phyloP scores from a whole-genome alignment of 2,329 filamentous ascomycete species.

The Capronia americana region DNA sequence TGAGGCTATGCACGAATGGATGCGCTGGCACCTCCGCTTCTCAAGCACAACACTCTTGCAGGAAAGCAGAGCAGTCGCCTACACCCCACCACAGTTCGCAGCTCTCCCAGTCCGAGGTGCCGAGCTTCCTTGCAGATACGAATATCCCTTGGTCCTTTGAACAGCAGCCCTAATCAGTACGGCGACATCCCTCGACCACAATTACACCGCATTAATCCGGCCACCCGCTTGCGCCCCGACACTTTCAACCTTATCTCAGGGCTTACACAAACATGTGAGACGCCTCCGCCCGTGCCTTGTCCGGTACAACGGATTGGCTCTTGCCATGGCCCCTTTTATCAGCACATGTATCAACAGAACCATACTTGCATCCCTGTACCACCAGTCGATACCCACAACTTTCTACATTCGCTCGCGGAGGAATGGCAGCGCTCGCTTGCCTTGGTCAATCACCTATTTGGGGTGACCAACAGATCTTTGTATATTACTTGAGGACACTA shows the following conservation, averaged over 20 bases:
- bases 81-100: conserved; percentile 12
- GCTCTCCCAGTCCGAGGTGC: background rate
- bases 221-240: conserved; percentile 4
- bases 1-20: conserved; percentile 21
- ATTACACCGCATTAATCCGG: conserved; percentile 5
- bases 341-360: conserved; percentile 31
- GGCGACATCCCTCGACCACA: conserved; percentile 4
- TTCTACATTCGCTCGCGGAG: conserved; percentile 30
- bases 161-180: conserved; percentile 17
- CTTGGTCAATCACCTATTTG: conserved; percentile 9
- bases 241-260: conserved; percentile 6
- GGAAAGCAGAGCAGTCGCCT: background rate
- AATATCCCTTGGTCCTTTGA: conserved; percentile 11
- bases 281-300: background rate
- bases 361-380: conserved; percentile 26
- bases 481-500: conserved; percentile 31
- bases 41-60: conserved; percentile 36
- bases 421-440: conserved; percentile 21
- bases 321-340: background rate
- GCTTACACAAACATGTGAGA: background rate
- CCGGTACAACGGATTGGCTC: conserved; percentile 7
- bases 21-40: conserved; percentile 33
- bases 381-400: conserved; percentile 32
- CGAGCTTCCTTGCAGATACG: conserved; percentile 14
- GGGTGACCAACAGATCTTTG: conserved; percentile 18